Base-by-base conservation (phyloP, 1,139 yeast genomes). In the Groenewaldozyma sp. region DNA sequence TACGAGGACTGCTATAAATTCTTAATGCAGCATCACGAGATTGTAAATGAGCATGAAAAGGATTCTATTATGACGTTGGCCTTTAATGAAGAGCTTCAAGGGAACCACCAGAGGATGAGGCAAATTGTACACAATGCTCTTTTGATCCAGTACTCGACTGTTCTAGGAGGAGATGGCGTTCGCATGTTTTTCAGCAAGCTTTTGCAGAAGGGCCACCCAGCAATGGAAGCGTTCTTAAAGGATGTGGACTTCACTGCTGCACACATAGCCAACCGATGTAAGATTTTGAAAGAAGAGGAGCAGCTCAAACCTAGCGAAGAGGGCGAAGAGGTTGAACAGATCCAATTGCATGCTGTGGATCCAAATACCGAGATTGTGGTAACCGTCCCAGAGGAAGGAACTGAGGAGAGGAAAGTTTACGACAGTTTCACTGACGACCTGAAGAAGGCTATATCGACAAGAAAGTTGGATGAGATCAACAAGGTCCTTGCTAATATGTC, bases 21-120 rank as follows among this genome's bases (percentile, higher is more conserved):
- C 57, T 64, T 82, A 51, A 62, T 71, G 48, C 54, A 63, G 42
- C 83, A 87, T 58, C 75, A 84, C 24, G 67, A 71, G 42, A 82
- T 93, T 44, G 76, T 88, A 41, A 75, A 76, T 3, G 88, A 82
- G 50, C 78, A 76, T 45, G 97, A 91, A 57, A 87, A 88, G 57
- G 98, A 93, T 60, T 88, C 95, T 0, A 73, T 93, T 44, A 68
- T 88, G 56, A 88, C 91, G 95, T 78, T 81, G 20, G 94, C 97
- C 0, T 93, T 91, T 59, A 95, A 91, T 53, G 67, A 71, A 40
- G 87, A 87, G 58, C 69, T 88, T 45, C 75, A 71, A 7, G 80
- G 77, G 14, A 70, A 84, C 39, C 56, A 73, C 0, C 45, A 49
- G 3, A 57, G 61, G 11, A 53, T 62, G 52, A 71, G 70, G 47